Evolutionary conservation across 768 basidiomycete species (phyloP).

Genomic region (Hysterangium stoloniferum): DNA sequence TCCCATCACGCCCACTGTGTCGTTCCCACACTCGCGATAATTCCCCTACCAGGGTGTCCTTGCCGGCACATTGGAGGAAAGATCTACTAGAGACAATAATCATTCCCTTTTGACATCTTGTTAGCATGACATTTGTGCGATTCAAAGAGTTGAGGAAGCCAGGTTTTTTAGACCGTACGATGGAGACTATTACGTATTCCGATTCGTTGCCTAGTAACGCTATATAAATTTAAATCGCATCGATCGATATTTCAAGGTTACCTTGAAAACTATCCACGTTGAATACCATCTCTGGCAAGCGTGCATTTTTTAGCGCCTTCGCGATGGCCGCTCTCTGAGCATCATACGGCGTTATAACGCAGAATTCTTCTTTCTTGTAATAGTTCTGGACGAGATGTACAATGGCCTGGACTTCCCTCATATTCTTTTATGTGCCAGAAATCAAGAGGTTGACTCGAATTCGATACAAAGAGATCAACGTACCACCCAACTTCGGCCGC

Average conservation of each 20-base stretch:
- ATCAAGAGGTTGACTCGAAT: neutral
- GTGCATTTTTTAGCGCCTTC: constrained; percentile 37
- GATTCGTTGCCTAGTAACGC: constrained; percentile 65
- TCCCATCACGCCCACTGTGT: too few relatives aligned
- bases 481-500: constrained; percentile 41
- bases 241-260: constrained; percentile 21
- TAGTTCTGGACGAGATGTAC: constrained; percentile 51
- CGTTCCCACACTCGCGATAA: too few relatives aligned
- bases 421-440: too few relatives aligned
- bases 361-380: constrained; percentile 41
- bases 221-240: constrained; percentile 7
- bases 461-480: constrained; percentile 12
- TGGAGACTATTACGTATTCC: constrained; percentile 64
- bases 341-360: constrained; percentile 79
- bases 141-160: constrained; percentile 62
- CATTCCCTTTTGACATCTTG: constrained; percentile 73
- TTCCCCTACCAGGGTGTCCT: constrained; percentile 42
- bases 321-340: constrained; percentile 59
- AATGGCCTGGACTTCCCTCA: constrained; percentile 45
- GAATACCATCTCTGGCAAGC: constrained; percentile 57
- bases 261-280: constrained; percentile 81
- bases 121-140: constrained; percentile 84
- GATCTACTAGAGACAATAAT: constrained; percentile 56
- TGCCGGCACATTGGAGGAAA: constrained; percentile 52
- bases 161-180: constrained; percentile 52